Percentiles rank a stretch among this genome's conserved stretches.
Conservation (phyloP, 768 basidiomycete species). For the Mycena vulgaris region DNA sequence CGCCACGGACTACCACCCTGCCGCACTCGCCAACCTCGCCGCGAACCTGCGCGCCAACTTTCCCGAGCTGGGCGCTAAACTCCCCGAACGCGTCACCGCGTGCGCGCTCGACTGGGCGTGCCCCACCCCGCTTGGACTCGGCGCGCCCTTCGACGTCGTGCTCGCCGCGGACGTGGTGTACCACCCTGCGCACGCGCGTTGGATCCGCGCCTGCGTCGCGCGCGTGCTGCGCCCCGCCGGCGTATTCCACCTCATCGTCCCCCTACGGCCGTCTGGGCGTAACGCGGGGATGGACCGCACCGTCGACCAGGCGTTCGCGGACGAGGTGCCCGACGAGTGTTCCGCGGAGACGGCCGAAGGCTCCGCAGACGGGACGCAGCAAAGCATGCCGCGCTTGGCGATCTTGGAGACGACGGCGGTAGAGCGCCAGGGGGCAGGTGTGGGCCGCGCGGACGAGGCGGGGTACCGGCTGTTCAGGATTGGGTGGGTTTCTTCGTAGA, state of each 20-base stretch:
- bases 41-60: constrained; percentile 73
- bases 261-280: constrained; percentile 75
- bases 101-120: constrained; percentile 75
- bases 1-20: constrained; percentile 85
- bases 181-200: constrained; percentile 75
- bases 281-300: constrained; percentile 72
- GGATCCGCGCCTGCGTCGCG: constrained; percentile 77
- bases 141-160: constrained; percentile 73
- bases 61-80: constrained; percentile 37
- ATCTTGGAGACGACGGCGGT: constrained; percentile 66
- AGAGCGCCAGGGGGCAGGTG: constrained; percentile 61
- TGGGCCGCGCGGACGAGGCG: constrained; percentile 79
- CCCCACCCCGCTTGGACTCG: constrained; percentile 42
- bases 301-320: constrained; percentile 69
- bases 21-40: constrained; percentile 79
- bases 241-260: constrained; percentile 82
- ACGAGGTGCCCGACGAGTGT: no score
- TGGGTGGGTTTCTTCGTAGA: constrained; percentile 65
- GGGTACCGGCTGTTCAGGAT: constrained; percentile 81
- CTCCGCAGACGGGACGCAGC: no score
- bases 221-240: constrained; percentile 62
- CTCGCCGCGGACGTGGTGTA: constrained; percentile 89
- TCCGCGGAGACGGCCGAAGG: no score
- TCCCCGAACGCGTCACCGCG: constrained; percentile 57
- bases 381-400: constrained; percentile 51